A percentile compares a stretch with the other conserved stretches of the same genome.
phyloP scores from a whole-genome alignment of 345 rosid species.

The Citrus glauca region DNA sequence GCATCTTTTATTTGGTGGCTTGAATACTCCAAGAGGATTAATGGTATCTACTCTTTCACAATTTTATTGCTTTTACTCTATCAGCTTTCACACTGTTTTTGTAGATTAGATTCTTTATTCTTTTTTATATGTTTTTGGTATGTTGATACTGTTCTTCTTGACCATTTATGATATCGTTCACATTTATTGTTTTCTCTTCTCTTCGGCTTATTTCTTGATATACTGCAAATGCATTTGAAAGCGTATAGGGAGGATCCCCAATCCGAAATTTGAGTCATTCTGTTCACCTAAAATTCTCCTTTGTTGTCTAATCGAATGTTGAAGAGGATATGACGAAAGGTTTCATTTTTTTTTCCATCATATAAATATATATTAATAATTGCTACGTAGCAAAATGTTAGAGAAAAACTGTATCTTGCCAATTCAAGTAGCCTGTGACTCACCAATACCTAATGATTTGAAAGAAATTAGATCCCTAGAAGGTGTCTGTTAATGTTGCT shows the following conservation, averaged over 20 bases:
- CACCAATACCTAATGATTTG: background rate
- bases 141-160: slow-evolving; percentile 14
- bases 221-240: slow-evolving; percentile 21
- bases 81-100: background rate
- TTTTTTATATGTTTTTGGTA: background rate
- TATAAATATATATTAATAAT: background rate
- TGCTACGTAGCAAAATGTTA: background rate
- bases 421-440: background rate
- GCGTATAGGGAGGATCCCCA: slow-evolving; percentile 34
- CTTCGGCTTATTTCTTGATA: background rate
- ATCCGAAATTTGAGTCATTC: slow-evolving; percentile 16
- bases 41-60: slow-evolving; percentile 28
- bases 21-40: slow-evolving; percentile 39
- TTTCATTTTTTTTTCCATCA: background rate
- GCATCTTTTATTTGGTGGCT: slow-evolving; percentile 47
- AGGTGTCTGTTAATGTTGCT: background rate
- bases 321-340: background rate
- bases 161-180: slow-evolving; percentile 4
- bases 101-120: background rate
- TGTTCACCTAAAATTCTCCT: slow-evolving; percentile 10
- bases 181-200: too few species aligned
- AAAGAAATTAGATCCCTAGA: background rate
- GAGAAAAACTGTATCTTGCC: background rate
- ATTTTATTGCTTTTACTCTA: slow-evolving; percentile 5
- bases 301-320: slow-evolving; percentile 3